These are phyloP conservation scores for Trifolium subterraneum DNA, from an alignment of 306 rosid species.

Conservation along the genomic window DNA sequence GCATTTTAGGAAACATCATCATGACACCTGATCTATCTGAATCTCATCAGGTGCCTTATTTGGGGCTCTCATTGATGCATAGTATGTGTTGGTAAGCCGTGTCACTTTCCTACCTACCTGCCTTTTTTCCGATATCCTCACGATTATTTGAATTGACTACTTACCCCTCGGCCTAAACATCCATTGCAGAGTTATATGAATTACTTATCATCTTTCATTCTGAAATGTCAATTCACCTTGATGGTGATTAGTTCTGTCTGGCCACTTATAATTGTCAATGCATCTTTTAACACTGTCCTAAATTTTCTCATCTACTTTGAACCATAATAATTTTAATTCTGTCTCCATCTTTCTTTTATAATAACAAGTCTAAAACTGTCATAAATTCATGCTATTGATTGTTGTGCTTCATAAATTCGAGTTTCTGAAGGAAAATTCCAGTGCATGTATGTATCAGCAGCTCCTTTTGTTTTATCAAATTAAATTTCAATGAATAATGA, in stretches of 20 bases:
- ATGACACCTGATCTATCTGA: not conserved
- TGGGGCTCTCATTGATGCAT: constrained; percentile 1
- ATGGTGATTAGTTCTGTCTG: constrained; percentile 18
- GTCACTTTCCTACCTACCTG: constrained; percentile 20
- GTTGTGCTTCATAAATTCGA: constrained; percentile 8
- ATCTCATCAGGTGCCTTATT: constrained; percentile 13
- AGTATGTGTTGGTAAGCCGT: not conserved
- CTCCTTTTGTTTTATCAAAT: not conserved
- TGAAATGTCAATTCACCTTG: constrained; percentile 1
- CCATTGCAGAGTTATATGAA: constrained; percentile 23
- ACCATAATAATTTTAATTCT: not conserved
- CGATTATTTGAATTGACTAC: not conserved
- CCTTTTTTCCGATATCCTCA: constrained; percentile 12
- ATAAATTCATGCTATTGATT: not conserved
- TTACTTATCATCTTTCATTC: constrained; percentile 23
- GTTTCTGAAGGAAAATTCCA: constrained; percentile 12
- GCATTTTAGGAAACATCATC: constrained; percentile 10
- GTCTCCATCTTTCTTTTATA: not conserved
- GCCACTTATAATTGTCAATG: not conserved
- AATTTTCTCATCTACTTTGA: not conserved
- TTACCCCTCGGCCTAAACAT: constrained; percentile 12
- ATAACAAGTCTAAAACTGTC: not conserved
- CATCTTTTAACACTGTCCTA: not conserved
- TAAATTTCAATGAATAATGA: not conserved
- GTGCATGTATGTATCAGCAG: constrained; percentile 16